Evolutionary conservation across 2,329 filamentous ascomycete species (phyloP).

Genomic region (Phyllosticta paracitricarpa): DNA sequence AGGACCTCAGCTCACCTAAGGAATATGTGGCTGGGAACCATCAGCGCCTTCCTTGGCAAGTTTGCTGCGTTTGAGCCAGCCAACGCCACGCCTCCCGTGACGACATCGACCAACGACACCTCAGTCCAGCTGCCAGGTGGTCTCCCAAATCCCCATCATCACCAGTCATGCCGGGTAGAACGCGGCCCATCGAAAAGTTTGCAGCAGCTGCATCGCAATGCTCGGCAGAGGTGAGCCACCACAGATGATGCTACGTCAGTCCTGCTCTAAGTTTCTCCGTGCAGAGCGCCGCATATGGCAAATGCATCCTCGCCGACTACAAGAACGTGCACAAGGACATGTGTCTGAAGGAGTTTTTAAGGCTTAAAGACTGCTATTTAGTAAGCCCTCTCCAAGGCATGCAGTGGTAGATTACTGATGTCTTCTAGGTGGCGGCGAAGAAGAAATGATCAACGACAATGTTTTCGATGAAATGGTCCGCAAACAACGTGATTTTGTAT

Average conservation of each 20-base stretch:
- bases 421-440: not conserved
- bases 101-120: not conserved
- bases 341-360: conserved; percentile 76
- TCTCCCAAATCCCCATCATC: not conserved
- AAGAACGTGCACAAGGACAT: conserved; percentile 85
- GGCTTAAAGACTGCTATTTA: conserved; percentile 76
- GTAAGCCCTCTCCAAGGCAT: conserved; percentile 39
- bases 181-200: conserved; percentile 59
- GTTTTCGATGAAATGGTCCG: not conserved
- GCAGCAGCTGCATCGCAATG: conserved; percentile 57
- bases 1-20: not conserved
- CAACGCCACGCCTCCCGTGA: not conserved
- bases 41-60: conserved; percentile 4
- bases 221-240: conserved; percentile 47
- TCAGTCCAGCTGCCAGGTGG: too few relatives aligned
- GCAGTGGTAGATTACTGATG: not conserved
- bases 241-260: not conserved
- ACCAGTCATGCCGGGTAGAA: conserved; percentile 35
- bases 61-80: not conserved
- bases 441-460: not conserved
- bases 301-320: conserved; percentile 85
- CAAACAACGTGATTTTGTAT: not conserved
- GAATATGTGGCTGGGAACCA: not conserved
- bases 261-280: not conserved
- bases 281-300: conserved; percentile 77